Conservation (phyloP, 345 rosid genomes). For the Camelina laxa region DNA sequence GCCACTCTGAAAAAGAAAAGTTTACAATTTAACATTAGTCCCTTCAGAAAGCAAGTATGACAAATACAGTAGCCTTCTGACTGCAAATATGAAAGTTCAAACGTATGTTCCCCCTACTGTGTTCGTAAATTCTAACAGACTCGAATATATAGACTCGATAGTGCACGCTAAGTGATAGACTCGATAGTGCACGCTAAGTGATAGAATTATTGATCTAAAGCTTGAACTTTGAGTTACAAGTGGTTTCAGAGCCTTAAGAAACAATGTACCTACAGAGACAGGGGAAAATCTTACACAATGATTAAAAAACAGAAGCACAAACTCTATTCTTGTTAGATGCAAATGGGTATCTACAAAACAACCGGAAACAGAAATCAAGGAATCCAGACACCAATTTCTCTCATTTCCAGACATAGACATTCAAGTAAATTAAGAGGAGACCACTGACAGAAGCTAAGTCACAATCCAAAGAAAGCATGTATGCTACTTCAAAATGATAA, state of each 20-base stretch:
- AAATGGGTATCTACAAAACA: background rate
- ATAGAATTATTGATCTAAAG: background rate
- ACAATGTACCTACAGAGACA: background rate
- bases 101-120: background rate
- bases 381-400: constrained; percentile 10
- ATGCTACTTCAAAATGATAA: constrained; percentile 16
- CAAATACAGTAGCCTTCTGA: background rate
- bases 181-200: background rate
- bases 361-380: background rate
- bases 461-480: background rate
- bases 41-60: constrained; percentile 8
- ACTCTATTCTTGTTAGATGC: constrained; percentile 5
- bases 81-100: constrained; percentile 16
- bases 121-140: background rate
- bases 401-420: background rate
- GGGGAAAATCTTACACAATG: background rate
- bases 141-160: background rate
- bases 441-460: background rate
- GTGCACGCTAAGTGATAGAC: background rate
- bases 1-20: constrained; percentile 40
- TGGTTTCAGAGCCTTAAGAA: background rate
- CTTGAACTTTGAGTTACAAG: constrained; percentile 15
- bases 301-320: background rate
- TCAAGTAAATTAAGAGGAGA: constrained; percentile 7
- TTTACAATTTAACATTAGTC: constrained; percentile 12